These are phyloP conservation scores for Pseudonectria buxi DNA, from an alignment of 2,329 filamentous ascomycete genomes.

Conservation along the genomic window DNA sequence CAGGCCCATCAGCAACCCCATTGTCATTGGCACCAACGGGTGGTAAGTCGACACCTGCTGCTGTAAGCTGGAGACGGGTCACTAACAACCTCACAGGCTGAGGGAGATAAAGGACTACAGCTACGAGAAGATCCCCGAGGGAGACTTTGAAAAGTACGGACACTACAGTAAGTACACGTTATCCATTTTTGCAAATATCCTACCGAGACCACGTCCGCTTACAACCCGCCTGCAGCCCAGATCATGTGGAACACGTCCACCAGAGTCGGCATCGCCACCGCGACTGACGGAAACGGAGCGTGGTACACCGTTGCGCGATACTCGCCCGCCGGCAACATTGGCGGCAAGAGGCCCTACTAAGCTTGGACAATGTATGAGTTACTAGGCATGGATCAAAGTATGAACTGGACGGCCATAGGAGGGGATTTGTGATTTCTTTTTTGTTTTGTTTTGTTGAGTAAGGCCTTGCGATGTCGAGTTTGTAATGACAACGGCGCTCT, in stretches of 20 bases:
- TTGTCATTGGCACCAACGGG: constrained; percentile 7
- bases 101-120: constrained; percentile 14
- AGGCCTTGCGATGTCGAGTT: no score
- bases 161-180: constrained; percentile 19
- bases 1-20: constrained; percentile 6
- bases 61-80: accelerated
- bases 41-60: constrained; percentile 7
- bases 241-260: constrained; percentile 25
- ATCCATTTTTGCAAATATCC: accelerated
- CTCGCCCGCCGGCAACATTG: constrained; percentile 25
- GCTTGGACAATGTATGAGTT: no score
- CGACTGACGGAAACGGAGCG: constrained; percentile 19
- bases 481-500: no score
- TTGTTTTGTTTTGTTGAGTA: no score
- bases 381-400: no score
- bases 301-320: constrained; percentile 30
- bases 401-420: no score
- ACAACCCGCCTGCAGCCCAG: constrained; percentile 14
- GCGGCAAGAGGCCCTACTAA: constrained; percentile 24
- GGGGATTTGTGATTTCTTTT: no score
- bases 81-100: constrained; percentile 5
- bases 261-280: constrained; percentile 26
- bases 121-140: constrained; percentile 14
- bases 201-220: neutral
- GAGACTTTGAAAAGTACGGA: constrained; percentile 18